These are phyloP conservation scores for rapeseed (Brassica napus) DNA, from an alignment of 345 rosid genomes.

Conservation along the genomic window DNA sequence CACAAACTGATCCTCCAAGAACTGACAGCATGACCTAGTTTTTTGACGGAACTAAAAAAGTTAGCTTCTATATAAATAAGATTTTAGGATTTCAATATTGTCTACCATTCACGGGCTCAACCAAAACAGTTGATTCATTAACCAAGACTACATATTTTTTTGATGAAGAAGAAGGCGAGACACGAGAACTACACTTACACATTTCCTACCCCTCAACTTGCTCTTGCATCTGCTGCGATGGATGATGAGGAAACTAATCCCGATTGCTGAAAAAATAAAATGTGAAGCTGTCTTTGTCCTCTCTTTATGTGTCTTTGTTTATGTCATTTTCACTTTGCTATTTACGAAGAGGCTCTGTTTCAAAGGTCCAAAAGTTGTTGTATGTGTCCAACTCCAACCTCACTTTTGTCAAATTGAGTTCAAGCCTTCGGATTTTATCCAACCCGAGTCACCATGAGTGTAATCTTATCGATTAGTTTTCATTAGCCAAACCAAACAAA, in stretches of 20 bases:
- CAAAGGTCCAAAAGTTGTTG: conserved; percentile 16
- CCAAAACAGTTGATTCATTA: no score
- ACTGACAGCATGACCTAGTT: no score
- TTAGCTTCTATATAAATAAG: no score
- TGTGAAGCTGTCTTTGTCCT: conserved; percentile 16
- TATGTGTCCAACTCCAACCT: background rate
- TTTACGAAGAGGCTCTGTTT: conserved; percentile 21
- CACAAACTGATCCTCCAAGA: no score
- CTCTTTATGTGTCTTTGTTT: conserved; percentile 19
- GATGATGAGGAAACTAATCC: conserved; percentile 42
- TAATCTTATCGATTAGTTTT: background rate
- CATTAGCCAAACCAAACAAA: background rate
- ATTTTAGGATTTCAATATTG: no score
- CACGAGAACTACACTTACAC: conserved; percentile 53
- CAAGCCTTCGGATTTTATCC: background rate
- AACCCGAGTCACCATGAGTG: background rate
- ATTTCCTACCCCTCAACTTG: conserved; percentile 53
- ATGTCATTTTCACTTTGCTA: conserved; percentile 9
- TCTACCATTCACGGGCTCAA: no score
- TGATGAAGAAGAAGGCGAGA: conserved; percentile 58
- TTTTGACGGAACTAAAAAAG: no score
- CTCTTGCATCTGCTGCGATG: conserved; percentile 58
- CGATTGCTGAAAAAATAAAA: conserved; percentile 38
- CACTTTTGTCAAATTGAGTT: conserved; percentile 19
- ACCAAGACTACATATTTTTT: no score